These are phyloP conservation scores for Melastoma candidum DNA, from an alignment of 441 rosid species.

Conservation along the genomic window DNA sequence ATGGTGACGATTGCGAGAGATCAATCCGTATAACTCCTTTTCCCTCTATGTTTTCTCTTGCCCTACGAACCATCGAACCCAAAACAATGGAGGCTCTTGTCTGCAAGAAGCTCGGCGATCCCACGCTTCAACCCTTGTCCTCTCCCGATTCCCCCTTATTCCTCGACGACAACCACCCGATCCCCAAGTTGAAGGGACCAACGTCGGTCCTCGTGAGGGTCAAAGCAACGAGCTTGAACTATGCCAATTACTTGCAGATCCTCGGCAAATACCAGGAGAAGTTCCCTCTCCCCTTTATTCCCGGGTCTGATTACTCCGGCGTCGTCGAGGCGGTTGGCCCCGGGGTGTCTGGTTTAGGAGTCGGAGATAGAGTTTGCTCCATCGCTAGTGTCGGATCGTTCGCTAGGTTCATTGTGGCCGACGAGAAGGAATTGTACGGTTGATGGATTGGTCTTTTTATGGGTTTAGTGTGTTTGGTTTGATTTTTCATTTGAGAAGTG, in stretches of 20 bases:
- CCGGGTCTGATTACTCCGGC: conserved; percentile 92
- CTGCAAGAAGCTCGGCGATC: conserved; percentile 66
- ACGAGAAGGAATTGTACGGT: conserved; percentile 51
- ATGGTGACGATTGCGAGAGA: too few species aligned
- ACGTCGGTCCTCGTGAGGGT: conserved; percentile 63
- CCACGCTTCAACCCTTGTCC: conserved; percentile 23
- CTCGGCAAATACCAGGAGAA: conserved; percentile 86
- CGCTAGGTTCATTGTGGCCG: conserved; percentile 74
- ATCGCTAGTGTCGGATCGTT: conserved; percentile 54
- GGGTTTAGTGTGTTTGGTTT: background rate
- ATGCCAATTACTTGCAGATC: conserved; percentile 65
- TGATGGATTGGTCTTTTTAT: background rate
- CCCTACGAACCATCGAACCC: background rate
- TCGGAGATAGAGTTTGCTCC: conserved; percentile 76
- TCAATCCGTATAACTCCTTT: too few species aligned
- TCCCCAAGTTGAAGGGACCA: conserved; percentile 47
- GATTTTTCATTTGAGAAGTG: background rate
- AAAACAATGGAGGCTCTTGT: conserved; percentile 67
- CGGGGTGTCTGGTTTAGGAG: conserved; percentile 43
- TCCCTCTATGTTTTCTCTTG: too few species aligned
- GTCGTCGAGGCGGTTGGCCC: conserved; percentile 57
- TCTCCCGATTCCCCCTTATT: conserved; percentile 31
- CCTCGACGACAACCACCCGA: conserved; percentile 30
- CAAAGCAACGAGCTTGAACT: conserved; percentile 4
- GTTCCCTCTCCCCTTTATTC: conserved; percentile 70